Evolutionary conservation across 176 grass and related monocot species (phyloP), one percentile per base, ranked within the genome.

Genomic region (Oryza rufipogon): DNA sequence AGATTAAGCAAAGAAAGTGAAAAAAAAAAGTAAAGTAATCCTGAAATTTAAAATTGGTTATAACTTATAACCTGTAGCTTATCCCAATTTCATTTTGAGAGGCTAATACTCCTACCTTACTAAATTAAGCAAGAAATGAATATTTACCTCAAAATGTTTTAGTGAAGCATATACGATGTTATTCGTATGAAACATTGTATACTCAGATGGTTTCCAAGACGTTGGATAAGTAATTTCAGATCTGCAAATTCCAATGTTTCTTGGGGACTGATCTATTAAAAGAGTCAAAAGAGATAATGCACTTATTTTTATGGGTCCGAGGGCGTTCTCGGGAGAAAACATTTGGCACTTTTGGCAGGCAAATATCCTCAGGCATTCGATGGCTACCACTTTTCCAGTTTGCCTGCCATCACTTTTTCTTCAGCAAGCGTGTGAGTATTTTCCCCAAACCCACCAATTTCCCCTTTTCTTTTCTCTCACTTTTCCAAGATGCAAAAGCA

Each of bases 401-500:
- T 58, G 54, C 15, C 16, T 41, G 32, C 64, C 46, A 23, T 16
- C 72, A 9, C 66, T 46, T 73, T 66, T 63, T 45, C n/a, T 48
- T 56, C n/a, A 42, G 67, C 83, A 86, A 78, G 73, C 60, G 47
- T 78, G 83, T 36, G 60, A 86, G 83, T 82, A 73, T 86, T 78
- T 38, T 11, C 83, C 79, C 78, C 79, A 82, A 78, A 84, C 71
- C 88, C 88, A 90, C 84, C 78, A 75, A 38, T 78, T 81, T 26
- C 1, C 6, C 4, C 7, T 5, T 70, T 89, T 70, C 11, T 52
- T 14, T 52, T 14, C 32, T 49, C 9, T 23, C 28, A 2, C 69
- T 23, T 79, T 45, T 44, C 3, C 0, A 1, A 0, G 5, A 66
- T 16, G 4, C n/a, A 80, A 85, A 80, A 64, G 76, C 2, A 10